phyloP scores from a whole-genome alignment of 805 yeast genomes.

The Lachancea quebecensis region DNA sequence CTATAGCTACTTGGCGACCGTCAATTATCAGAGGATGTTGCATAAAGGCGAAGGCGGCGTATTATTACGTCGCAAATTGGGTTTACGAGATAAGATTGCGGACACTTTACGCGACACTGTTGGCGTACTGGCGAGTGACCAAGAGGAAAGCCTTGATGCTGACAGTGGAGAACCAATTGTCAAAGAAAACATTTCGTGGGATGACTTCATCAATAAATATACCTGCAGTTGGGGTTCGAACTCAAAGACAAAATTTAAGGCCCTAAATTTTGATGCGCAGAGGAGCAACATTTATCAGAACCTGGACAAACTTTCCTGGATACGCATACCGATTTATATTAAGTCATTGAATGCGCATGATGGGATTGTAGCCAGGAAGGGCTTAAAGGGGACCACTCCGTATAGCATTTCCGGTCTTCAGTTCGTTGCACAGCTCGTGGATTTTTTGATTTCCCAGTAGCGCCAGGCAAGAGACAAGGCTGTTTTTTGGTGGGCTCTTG shows the following conservation, averaged over 20 bases:
- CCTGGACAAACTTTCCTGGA: conserved; percentile 65
- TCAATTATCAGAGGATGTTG: conserved; percentile 21
- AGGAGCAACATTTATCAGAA: conserved; percentile 40
- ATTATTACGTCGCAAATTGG: conserved; percentile 17
- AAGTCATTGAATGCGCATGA: conserved; percentile 79
- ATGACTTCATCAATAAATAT: conserved; percentile 24
- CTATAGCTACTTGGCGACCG: conserved; percentile 25
- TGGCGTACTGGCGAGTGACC: conserved; percentile 18
- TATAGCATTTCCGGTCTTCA: conserved; percentile 26
- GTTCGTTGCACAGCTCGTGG: conserved; percentile 22
- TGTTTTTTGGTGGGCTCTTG: background rate
- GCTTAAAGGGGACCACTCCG: conserved; percentile 34
- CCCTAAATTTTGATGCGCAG: conserved; percentile 33
- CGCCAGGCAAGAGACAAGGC: background rate
- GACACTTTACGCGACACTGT: conserved; percentile 19
- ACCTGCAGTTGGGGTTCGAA: conserved; percentile 17
- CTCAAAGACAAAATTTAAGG: conserved; percentile 11
- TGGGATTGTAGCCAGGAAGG: conserved; percentile 74
- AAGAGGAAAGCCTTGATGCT: conserved; percentile 9
- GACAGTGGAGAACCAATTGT: conserved; percentile 9
- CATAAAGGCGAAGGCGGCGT: conserved; percentile 18
- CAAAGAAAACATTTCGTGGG: conserved; percentile 14
- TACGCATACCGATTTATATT: conserved; percentile 66
- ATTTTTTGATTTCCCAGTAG: conserved; percentile 11
- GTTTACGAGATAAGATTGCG: conserved; percentile 21